These are phyloP conservation scores for Skeletonema grethae DNA, from an alignment of 108 stramenopile species.

Conservation along the genomic window DNA sequence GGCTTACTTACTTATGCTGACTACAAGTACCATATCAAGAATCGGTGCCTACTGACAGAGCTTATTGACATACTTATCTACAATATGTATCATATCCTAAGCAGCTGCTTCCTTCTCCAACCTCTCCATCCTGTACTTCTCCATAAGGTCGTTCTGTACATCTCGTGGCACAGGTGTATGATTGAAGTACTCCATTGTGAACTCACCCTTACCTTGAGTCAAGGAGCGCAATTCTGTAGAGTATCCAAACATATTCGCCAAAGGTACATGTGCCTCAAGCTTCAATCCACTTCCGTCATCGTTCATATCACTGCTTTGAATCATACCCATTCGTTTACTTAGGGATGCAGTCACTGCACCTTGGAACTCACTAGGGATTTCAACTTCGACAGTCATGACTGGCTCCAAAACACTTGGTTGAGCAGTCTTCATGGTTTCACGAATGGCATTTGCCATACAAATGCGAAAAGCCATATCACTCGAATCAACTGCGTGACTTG, in stretches of 20 bases:
- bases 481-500: constrained; percentile 97
- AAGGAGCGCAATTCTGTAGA: constrained; percentile 93
- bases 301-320: constrained; percentile 90
- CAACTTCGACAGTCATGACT: constrained; percentile 94
- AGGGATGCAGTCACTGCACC: constrained; percentile 93
- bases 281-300: constrained; percentile 90
- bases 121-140: constrained; percentile 77
- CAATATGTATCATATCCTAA: background rate
- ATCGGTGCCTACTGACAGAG: too few relatives aligned
- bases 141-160: constrained; percentile 88
- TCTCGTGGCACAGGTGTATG: constrained; percentile 87
- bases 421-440: constrained; percentile 88
- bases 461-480: constrained; percentile 98
- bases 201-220: constrained; percentile 99
- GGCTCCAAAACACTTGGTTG: constrained; percentile 93
- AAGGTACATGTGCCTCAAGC: constrained; percentile 90
- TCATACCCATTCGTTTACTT: constrained; percentile 94
- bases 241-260: constrained; percentile 96
- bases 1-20: too few relatives aligned
- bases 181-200: constrained; percentile 97
- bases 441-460: constrained; percentile 92
- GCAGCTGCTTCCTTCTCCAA: constrained; percentile 58
- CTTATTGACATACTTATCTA: too few relatives aligned
- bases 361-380: constrained; percentile 96
- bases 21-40: too few relatives aligned